Evolutionary conservation across 108 stramenopile species (phyloP).

Genomic region (Aurantiochytrium sp.): DNA sequence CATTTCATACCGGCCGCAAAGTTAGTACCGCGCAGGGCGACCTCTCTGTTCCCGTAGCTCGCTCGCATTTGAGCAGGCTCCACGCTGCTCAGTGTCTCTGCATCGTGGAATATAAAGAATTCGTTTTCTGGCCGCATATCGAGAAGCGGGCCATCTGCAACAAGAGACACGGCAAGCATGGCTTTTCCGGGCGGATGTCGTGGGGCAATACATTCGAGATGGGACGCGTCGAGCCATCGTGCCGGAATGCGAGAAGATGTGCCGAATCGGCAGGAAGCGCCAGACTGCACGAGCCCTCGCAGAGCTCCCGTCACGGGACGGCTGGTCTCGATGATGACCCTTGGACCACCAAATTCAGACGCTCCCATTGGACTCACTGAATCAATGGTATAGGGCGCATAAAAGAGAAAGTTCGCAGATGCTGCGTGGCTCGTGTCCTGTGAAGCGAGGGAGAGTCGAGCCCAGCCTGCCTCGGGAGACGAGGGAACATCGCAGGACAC

Average conservation of each 20-base stretch:
- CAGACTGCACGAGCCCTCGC: background rate
- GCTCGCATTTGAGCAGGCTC: background rate
- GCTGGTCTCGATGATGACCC: background rate
- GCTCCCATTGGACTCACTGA: background rate
- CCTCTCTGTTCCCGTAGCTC: background rate
- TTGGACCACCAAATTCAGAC: background rate
- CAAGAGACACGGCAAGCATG: background rate
- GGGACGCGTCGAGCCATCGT: background rate
- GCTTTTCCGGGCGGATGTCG: background rate
- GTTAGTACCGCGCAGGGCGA: background rate
- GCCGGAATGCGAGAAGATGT: background rate
- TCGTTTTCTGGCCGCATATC: background rate
- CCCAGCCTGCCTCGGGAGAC: too few species aligned
- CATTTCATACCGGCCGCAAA: background rate
- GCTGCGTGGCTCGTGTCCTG: too few species aligned
- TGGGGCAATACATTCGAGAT: too few species aligned
- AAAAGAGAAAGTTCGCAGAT: background rate
- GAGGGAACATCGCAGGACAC: too few species aligned
- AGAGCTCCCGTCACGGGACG: background rate
- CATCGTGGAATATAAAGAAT: background rate
- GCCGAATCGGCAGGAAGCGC: background rate
- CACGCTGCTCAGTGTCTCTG: background rate
- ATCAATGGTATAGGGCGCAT: background rate
- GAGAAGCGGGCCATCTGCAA: background rate
- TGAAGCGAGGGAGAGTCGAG: too few species aligned